Evolutionary conservation across 2,329 filamentous ascomycete species (phyloP), one percentile per base, ranked within the genome.

Genomic region (Sporothrix pallida): DNA sequence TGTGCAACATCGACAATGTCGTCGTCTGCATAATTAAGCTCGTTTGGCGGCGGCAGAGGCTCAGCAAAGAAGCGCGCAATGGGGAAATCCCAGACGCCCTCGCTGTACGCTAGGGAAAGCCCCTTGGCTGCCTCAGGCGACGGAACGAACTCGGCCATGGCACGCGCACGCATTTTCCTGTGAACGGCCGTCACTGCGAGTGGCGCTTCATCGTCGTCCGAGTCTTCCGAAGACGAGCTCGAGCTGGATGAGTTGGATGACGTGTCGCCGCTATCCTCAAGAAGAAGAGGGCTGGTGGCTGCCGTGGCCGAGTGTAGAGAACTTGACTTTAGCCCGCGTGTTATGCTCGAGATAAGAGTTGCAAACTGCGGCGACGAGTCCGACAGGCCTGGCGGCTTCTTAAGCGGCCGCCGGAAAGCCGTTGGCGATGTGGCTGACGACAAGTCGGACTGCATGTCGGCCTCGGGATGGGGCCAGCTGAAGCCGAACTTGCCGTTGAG

Each of bases 1-100:
- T 93, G 92, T 0, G 90, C 91, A 37, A 92, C 85, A 70, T 89
- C 88, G 48, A 93, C 88, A 74, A 88, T 85, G 56, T 92, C 90
- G 2, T 89, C 86, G 72, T 91, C 89, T 1, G 84, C 81, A 17
- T 86, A 79, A 10, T 83, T 81, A 31, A 86, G 78, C 31, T 86
- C 84, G 10, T 85, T 77, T 46, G 81, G 80, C 0, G 85, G 80
- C 10, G 88, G 88, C 76, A 91, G 87, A 5, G 88, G 86, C 31
- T 90, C 88, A 1, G 86, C 85, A 77, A 91, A 90, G 77, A 89
- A 88, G 65, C 83, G 86, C 3, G 84, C 81, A 17, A 91, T 81
- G 0, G 88, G 80, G 10, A 87, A 78, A 62, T 89, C 87, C 8
- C 84, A 81, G 0, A 83, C 80, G 23, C 87, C 87, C 3, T 83